Evolutionary conservation across 2,329 filamentous ascomycete species (phyloP).

Genomic region (Colletotrichum liaoningense): DNA sequence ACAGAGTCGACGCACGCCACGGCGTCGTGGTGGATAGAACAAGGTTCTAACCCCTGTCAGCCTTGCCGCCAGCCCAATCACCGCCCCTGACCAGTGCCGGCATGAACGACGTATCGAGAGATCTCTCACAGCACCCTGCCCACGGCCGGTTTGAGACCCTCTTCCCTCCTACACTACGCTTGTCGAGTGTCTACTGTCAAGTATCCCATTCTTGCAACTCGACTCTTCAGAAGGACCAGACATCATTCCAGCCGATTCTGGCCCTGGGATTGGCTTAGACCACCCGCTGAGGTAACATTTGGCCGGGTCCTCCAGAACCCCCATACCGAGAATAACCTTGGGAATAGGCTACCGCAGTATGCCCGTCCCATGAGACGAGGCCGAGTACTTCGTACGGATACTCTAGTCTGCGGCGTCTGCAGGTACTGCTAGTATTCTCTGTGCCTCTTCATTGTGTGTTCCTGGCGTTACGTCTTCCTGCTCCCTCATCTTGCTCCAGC

Average conservation of each 20-base stretch:
- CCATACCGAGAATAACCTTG: background rate
- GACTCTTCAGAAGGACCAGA: background rate
- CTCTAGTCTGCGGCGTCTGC: background rate
- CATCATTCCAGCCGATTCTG: background rate
- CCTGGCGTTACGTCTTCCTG: background rate
- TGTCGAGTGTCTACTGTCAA: background rate
- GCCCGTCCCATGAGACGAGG: background rate
- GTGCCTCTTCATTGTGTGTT: background rate
- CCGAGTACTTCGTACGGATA: background rate
- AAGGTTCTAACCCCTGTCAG: constrained; percentile 42
- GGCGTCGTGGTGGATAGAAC: constrained; percentile 32
- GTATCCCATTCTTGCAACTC: background rate
- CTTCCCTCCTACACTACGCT: constrained; percentile 5
- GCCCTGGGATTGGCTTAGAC: background rate
- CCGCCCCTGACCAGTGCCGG: constrained; percentile 32
- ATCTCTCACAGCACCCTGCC: constrained; percentile 41
- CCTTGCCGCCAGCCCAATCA: constrained; percentile 48
- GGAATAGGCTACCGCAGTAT: background rate
- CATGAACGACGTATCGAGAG: constrained; percentile 43
- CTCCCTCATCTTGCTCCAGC: background rate
- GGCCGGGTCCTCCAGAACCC: background rate
- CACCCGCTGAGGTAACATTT: constrained; percentile 6
- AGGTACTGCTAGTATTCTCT: background rate
- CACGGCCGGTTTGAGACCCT: constrained; percentile 44
- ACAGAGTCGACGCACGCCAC: constrained; percentile 47